Base-by-base conservation (phyloP, 345 rosid genomes). In the Rhodamnia argentea region DNA sequence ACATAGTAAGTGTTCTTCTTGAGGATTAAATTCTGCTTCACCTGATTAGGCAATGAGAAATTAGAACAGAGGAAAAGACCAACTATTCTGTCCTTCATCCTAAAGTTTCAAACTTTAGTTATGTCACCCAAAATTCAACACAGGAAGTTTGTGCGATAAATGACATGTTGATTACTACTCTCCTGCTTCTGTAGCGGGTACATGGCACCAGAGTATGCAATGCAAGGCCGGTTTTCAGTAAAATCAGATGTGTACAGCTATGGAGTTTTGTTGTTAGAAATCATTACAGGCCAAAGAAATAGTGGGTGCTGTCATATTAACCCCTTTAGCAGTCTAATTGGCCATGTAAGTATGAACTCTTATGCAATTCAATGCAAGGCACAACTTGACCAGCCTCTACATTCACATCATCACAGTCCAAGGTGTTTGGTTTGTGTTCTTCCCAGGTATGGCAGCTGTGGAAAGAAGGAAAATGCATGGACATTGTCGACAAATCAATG, bases 371-470 rank as follows among this genome's bases (percentile, higher is more conserved):
- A 64, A 7, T 9, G 44, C 23, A 3, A 8, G 16, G 44, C 44
- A 16, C 78, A 32, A 32, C 4, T 16, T 64, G 44, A 64, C 78
- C 13, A 32, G 78, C 23, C 44, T 32, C 76, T 29, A 29, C 44
- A 29, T 29, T 64, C 13, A 15, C 13, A 32, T 64, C 16, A 9
- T 16, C 47, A 64, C 24, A 32, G 29, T n/a, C 52, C 20, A 26
- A 40, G 5, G 58, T 7, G 15, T 12, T 51, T 83, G 16, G 26
- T 0, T 52, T 52, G 78, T 64, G 23, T 82, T 44, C 5, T 64
- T 16, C 32, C 37, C n/a, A 87, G 88, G 83, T 83, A 12, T 87
- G 86, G 86, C 44, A 75, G 76, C 57, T 74, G 6, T 87, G 86
- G 86, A 78, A 58, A 23, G 84, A 84, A n/a, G 86, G 78, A 10